Base-by-base conservation (phyloP, 2,329 filamentous ascomycete species). In the Pseudocercospora macadamiae region DNA sequence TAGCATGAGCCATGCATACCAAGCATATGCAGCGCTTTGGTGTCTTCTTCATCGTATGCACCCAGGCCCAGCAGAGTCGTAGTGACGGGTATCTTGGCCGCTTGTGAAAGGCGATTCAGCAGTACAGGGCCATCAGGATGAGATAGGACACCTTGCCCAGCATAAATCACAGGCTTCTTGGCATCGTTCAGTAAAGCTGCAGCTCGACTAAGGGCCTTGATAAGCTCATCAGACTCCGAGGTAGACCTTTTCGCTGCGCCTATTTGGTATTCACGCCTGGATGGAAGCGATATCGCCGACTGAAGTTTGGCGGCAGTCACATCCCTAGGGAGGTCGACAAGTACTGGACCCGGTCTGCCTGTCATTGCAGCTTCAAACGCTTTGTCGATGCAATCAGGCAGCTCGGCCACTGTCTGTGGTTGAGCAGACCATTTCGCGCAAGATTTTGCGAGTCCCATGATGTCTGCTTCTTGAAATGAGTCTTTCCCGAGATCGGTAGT, bases 351-450 rank as follows among this genome's bases (percentile, higher is more conserved):
- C 14, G 95, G 95, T 49, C 95, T 86, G 60, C 95, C 95, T 69
- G 89, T 93, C 37, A 91, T 97, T 37, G 95, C 95, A 73, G 97
- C 97, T 79, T 97, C 93, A 72, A 97, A 97, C 47, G 95, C 95
- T 79, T 97, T 95, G 75, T 97, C 96, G 73, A 97, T 97, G 65
- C 93, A 86, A 69, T 90, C 86, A 51, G 95, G 95, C 57, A 99
- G 83, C 78, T 99, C 95, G 52, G 91, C 92, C 56, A 96, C 87
- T 74, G 89, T 93, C 83, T 96, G 96, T 49, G 97, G 91, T 91
- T 97, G 96, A 60, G 96, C 91, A 70, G 97, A 97, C 95, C 95
- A 99, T 81, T 97, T 97, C 67, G 93, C 97, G 83, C 93, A 97
- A 16, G 93, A 88, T 70, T 93, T 86, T 26, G 91, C 12, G 85